Evolutionary conservation across 805 yeast genomes (phyloP).

Genomic region (Naumovozyma dairenensis): DNA sequence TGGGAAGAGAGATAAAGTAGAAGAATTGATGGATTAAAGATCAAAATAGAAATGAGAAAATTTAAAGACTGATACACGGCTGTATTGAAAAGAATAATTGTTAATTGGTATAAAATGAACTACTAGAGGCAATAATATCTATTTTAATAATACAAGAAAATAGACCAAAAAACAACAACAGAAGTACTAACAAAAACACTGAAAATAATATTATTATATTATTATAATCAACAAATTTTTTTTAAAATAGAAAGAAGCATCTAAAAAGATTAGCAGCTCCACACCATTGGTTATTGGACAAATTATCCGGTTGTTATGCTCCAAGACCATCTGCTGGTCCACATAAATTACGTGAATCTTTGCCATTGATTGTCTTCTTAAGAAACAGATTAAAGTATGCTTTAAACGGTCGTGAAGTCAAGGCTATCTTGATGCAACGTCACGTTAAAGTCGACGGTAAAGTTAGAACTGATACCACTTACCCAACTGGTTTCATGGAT

Average conservation of each 20-base stretch:
- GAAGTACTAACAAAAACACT: too few species aligned
- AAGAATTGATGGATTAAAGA: too few species aligned
- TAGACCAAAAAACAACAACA: too few species aligned
- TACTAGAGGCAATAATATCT: too few species aligned
- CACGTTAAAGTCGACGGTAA: conserved; percentile 98
- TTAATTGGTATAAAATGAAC: too few species aligned
- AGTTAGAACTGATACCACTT: conserved; percentile 97
- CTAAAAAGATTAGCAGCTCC: conserved; percentile 99
- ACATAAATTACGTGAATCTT: conserved; percentile 96
- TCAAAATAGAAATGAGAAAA: too few species aligned
- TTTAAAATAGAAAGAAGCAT: conserved; percentile 76
- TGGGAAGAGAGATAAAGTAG: too few species aligned
- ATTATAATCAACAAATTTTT: too few species aligned
- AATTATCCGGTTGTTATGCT: conserved; percentile 97
- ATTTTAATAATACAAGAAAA: too few species aligned
- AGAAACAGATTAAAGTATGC: conserved; percentile 99
- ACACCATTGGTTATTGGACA: conserved; percentile 99
- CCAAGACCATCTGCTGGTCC: conserved; percentile 99
- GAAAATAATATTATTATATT: too few species aligned
- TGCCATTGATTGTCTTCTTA: conserved; percentile 91
- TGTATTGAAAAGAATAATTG: too few species aligned
- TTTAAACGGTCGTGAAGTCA: conserved; percentile 97
- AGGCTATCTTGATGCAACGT: conserved; percentile 96
- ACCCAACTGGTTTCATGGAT: conserved; percentile 99
- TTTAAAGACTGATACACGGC: too few species aligned